Conservation (phyloP, 805 yeast species). For the Saccharomycopsis sp. region DNA sequence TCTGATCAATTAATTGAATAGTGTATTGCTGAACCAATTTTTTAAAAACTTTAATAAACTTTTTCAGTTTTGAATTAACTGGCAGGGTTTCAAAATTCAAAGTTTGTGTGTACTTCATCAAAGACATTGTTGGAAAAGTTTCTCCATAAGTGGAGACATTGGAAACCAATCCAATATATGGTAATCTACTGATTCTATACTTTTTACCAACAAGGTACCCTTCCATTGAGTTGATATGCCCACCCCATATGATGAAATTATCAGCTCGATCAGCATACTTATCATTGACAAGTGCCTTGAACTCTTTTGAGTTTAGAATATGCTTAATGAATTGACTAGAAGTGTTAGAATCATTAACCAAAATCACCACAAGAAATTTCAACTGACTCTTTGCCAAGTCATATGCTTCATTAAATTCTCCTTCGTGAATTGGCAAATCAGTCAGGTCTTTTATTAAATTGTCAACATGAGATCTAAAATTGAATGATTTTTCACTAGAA, state of each 20-base stretch:
- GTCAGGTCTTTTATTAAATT: slow-evolving; percentile 21
- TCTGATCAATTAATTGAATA: slow-evolving; percentile 53
- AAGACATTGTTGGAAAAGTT: slow-evolving; percentile 42
- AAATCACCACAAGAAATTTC: slow-evolving; percentile 47
- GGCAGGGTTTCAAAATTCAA: slow-evolving; percentile 28
- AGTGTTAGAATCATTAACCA: slow-evolving; percentile 28
- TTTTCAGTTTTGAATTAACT: slow-evolving; percentile 5
- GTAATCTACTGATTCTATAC: slow-evolving; percentile 46
- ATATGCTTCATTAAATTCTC: slow-evolving; percentile 38
- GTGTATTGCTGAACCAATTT: slow-evolving; percentile 46
- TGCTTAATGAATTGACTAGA: slow-evolving; percentile 10
- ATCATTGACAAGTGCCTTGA: slow-evolving; percentile 7
- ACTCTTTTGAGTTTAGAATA: slow-evolving; percentile 7
- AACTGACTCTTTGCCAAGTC: slow-evolving; percentile 33
- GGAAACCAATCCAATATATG: slow-evolving; percentile 46
- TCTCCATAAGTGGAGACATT: slow-evolving; percentile 40
- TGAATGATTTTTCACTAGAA: slow-evolving; percentile 14
- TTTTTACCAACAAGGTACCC: slow-evolving; percentile 58
- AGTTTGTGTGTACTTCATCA: slow-evolving; percentile 33
- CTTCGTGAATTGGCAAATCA: slow-evolving; percentile 26
- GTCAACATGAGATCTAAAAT: slow-evolving; percentile 22
- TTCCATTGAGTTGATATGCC: slow-evolving; percentile 57
- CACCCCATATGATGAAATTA: slow-evolving; percentile 54
- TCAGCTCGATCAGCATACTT: slow-evolving; percentile 25
- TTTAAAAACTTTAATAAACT: slow-evolving; percentile 30